Evolutionary conservation across 2,329 filamentous ascomycete genomes (phyloP).

Genomic region (Fusarium sp.): DNA sequence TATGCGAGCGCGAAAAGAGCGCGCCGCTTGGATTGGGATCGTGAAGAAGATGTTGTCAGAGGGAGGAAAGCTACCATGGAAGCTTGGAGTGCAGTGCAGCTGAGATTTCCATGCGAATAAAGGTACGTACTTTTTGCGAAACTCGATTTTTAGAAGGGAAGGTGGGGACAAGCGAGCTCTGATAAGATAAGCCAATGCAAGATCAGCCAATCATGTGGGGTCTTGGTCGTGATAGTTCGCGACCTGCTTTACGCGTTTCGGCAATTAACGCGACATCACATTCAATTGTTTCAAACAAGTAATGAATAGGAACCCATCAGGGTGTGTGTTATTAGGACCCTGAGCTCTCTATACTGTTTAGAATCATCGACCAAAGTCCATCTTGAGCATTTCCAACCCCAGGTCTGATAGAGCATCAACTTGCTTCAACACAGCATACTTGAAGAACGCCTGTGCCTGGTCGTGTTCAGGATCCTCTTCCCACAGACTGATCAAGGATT

Average conservation of each 20-base stretch:
- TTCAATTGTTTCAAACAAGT: neutral
- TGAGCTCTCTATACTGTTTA: neutral
- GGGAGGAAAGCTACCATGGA: slow-evolving; percentile 7
- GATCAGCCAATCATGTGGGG: neutral
- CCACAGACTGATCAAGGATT: slow-evolving; percentile 60
- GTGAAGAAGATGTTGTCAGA: slow-evolving; percentile 17
- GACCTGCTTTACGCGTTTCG: neutral
- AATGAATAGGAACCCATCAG: neutral
- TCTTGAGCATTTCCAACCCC: slow-evolving; percentile 57
- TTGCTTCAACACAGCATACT: slow-evolving; percentile 61
- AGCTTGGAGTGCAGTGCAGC: slow-evolving; percentile 11
- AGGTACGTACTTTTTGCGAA: slow-evolving; percentile 25
- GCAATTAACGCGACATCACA: neutral
- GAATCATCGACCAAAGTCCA: slow-evolving; percentile 51
- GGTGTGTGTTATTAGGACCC: neutral
- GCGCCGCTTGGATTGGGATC: slow-evolving; percentile 21
- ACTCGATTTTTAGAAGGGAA: neutral
- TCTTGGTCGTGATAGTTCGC: neutral
- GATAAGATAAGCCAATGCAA: neutral
- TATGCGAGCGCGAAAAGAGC: slow-evolving; percentile 16
- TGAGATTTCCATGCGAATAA: slow-evolving; percentile 15
- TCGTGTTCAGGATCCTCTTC: slow-evolving; percentile 54
- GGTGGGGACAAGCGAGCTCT: neutral
- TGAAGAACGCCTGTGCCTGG: slow-evolving; percentile 61
- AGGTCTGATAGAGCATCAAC: slow-evolving; percentile 61